Evolutionary conservation across 1,284 basidiomycete genomes (phyloP).

Genomic region (Cystobasidium sp.): DNA sequence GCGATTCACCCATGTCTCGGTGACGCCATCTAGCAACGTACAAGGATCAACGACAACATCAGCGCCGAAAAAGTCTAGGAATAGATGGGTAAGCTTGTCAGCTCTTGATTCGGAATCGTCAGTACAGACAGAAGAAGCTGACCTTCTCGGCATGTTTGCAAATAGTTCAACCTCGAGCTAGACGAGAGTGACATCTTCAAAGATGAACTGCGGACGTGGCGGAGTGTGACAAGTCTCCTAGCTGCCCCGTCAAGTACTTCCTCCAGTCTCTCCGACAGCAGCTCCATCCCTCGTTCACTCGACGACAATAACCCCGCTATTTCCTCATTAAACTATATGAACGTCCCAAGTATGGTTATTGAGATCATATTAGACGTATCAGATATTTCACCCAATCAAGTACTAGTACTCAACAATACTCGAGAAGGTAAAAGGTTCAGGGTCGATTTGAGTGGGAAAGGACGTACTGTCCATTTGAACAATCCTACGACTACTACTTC

Average conservation of each 20-base stretch:
- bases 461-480: conserved; percentile 18
- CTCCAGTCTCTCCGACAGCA: conserved; percentile 13
- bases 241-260: conserved; percentile 27
- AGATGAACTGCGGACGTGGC: conserved; percentile 56
- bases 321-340: background rate
- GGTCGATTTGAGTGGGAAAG: conserved; percentile 43
- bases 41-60: background rate
- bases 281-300: background rate
- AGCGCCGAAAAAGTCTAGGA: conserved; percentile 21
- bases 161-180: conserved; percentile 58
- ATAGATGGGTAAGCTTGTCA: conserved; percentile 42
- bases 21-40: background rate
- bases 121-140: background rate
- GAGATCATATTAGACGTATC: conserved; percentile 56
- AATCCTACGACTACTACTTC: background rate
- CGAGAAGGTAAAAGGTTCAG: conserved; percentile 45
- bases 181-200: conserved; percentile 55
- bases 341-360: conserved; percentile 55
- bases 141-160: background rate
- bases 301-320: background rate
- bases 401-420: conserved; percentile 52
- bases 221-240: conserved; percentile 52
- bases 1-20: conserved; percentile 51
- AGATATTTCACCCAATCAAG: conserved; percentile 51
- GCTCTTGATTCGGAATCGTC: background rate